A percentile compares a stretch with the other conserved stretches of the same genome.
Evolutionary conservation across 108 stramenopile species (phyloP).

Genomic region (Fistulifera solaris): DNA sequence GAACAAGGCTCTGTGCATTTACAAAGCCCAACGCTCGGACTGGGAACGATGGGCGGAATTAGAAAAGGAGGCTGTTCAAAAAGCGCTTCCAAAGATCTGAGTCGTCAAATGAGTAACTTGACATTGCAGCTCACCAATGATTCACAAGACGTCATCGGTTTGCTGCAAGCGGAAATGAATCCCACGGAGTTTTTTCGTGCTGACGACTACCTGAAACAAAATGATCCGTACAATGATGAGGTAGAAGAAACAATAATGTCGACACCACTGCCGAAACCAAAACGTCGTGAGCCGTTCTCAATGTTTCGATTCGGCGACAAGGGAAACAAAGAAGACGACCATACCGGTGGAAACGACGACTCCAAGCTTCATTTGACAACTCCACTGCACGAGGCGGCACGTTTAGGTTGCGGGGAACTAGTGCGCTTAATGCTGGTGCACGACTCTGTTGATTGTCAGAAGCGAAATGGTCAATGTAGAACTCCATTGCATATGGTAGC

Average conservation of each 20-base stretch:
- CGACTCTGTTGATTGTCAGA: constrained; percentile 21
- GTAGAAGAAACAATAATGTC: background rate
- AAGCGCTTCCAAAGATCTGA: background rate
- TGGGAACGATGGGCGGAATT: constrained; percentile 19
- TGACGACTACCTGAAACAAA: constrained; percentile 31
- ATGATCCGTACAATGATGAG: constrained; percentile 2
- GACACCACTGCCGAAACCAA: background rate
- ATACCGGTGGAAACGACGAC: background rate
- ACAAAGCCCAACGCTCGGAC: constrained; percentile 22
- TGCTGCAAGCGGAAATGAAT: constrained; percentile 24
- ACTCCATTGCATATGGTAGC: constrained; percentile 32
- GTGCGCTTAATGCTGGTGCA: constrained; percentile 21
- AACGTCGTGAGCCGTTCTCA: background rate
- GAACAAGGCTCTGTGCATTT: constrained; percentile 14
- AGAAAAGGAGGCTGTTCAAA: background rate
- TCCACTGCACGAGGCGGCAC: constrained; percentile 45
- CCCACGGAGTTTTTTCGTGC: constrained; percentile 37
- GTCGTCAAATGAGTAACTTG: background rate
- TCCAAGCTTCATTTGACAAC: constrained; percentile 22
- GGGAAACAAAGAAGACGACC: constrained; percentile 5
- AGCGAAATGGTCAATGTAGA: constrained; percentile 23
- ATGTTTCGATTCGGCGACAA: background rate
- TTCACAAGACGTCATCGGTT: background rate
- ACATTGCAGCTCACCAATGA: background rate
- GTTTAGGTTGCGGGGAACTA: constrained; percentile 23